Evolutionary conservation across 768 basidiomycete genomes (phyloP).

Genomic region (Leccinum longicurvipes): DNA sequence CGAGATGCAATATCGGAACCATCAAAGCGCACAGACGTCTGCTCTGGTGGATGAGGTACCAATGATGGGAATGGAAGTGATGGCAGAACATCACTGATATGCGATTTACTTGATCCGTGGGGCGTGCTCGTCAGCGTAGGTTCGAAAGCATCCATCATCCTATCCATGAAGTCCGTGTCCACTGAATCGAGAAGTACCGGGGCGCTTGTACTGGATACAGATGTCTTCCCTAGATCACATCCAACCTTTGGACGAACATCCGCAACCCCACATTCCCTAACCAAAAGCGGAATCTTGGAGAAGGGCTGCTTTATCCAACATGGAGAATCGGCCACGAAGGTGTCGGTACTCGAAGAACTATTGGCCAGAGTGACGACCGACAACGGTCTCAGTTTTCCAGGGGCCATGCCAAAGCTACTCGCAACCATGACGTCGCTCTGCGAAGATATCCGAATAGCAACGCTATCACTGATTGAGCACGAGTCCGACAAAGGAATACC

Average conservation of each 20-base stretch:
- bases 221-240: background rate
- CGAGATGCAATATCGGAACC: background rate
- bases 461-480: background rate
- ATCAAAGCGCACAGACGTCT: background rate
- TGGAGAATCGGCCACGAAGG: constrained; percentile 23
- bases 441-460: constrained; percentile 10
- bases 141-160: constrained; percentile 6
- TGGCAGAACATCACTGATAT: background rate
- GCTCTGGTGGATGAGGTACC: background rate
- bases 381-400: constrained; percentile 6
- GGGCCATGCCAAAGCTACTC: constrained; percentile 1
- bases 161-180: background rate
- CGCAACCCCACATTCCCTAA: background rate
- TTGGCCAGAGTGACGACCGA: constrained; percentile 10
- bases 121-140: constrained; percentile 20
- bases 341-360: constrained; percentile 17
- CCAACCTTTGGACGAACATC: background rate
- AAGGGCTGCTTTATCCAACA: constrained; percentile 9
- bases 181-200: background rate
- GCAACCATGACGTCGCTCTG: background rate
- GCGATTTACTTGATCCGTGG: background rate
- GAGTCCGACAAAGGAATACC: background rate
- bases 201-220: background rate
- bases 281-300: constrained; percentile 6
- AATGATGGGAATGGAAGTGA: background rate